Evolutionary conservation across 2,329 filamentous ascomycete genomes (phyloP).

Genomic region (Rhytidhysteron rufulum): DNA sequence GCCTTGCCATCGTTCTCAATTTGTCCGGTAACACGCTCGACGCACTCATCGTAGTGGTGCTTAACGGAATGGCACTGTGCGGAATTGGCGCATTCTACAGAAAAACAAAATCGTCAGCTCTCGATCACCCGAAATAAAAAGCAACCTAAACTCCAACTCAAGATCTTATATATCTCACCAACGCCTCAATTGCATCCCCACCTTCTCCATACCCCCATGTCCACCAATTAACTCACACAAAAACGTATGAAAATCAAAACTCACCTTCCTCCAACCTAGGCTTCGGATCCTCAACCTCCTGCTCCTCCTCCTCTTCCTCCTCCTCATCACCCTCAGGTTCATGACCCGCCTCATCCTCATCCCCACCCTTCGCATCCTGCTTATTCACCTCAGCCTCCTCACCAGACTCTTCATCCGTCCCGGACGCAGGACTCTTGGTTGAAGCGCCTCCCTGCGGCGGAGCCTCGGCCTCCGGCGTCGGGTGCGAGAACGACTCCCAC

Average conservation of each 20-base stretch:
- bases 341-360: constrained; percentile 46
- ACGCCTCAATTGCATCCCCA: not conserved
- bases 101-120: constrained; percentile 15
- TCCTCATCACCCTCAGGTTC: constrained; percentile 62
- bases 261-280: constrained; percentile 87
- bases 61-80: constrained; percentile 81
- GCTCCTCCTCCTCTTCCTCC: constrained; percentile 75
- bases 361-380: constrained; percentile 36
- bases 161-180: not conserved
- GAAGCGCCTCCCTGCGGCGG: constrained; percentile 40
- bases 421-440: constrained; percentile 35
- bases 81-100: constrained; percentile 82
- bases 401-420: constrained; percentile 41
- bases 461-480: constrained; percentile 43
- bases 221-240: not conserved
- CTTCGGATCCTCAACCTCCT: constrained; percentile 79
- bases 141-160: not conserved
- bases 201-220: not conserved
- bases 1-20: constrained; percentile 70
- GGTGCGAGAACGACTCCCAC: constrained; percentile 60
- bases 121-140: not conserved
- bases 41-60: constrained; percentile 98
- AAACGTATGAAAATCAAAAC: constrained; percentile 36
- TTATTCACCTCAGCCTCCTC: constrained; percentile 43
- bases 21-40: constrained; percentile 77